Evolutionary conservation across 2,329 filamentous ascomycete genomes (phyloP).

Genomic region (Ophiosphaerella korrae): DNA sequence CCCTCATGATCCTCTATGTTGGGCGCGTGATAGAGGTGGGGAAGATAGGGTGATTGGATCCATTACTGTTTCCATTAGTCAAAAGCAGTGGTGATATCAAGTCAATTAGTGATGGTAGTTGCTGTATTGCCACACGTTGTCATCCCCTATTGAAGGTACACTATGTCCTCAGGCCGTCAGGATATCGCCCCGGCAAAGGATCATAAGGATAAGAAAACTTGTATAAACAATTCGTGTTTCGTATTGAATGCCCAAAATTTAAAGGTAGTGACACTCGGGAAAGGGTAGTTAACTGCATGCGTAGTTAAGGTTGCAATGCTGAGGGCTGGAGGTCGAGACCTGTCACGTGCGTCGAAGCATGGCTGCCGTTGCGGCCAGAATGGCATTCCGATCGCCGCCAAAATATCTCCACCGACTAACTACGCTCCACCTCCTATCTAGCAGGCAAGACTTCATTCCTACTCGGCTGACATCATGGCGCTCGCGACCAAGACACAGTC

Average conservation of each 20-base stretch:
- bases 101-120: slow-evolving; percentile 2
- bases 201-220: no score
- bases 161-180: no score
- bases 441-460: slow-evolving; percentile 22
- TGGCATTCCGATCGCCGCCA: slow-evolving; percentile 31
- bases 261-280: no score
- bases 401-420: slow-evolving; percentile 33
- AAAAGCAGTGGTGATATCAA: slow-evolving; percentile 7
- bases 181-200: no score
- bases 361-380: slow-evolving; percentile 16
- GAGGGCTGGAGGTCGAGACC: background rate
- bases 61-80: background rate
- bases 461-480: slow-evolving; percentile 54
- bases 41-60: slow-evolving; percentile 17
- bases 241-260: no score
- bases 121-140: no score
- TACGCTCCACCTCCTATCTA: slow-evolving; percentile 31
- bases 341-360: slow-evolving; percentile 16
- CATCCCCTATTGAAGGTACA: no score
- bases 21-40: slow-evolving; percentile 13
- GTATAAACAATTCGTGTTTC: no score
- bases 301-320: no score
- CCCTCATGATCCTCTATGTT: slow-evolving; percentile 11
- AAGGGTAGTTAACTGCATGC: no score
- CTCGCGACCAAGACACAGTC: slow-evolving; percentile 90